Evolutionary conservation across 2,329 filamentous ascomycete genomes (phyloP).

Genomic region (Fonsecaea pedrosoi): DNA sequence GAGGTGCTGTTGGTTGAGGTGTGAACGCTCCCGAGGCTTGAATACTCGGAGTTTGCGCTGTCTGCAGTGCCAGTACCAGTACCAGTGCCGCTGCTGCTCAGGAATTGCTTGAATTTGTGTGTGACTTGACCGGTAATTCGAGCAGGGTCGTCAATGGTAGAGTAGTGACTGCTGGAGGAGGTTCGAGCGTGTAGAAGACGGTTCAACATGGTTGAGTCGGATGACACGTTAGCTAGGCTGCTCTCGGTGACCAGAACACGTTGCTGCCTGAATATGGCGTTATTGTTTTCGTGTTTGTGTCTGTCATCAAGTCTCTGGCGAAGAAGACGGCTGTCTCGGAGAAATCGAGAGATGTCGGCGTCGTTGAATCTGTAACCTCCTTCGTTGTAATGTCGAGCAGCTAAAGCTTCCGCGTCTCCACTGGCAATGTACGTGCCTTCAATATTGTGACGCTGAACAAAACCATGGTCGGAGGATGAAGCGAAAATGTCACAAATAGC

Average conservation of each 20-base stretch:
- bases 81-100: not conserved
- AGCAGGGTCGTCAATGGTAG: not conserved
- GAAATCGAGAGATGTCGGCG: conserved; percentile 24
- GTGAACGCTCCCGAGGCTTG: not conserved
- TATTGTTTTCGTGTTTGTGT: not conserved
- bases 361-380: conserved; percentile 19
- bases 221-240: conserved; percentile 28
- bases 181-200: not conserved
- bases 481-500: not conserved
- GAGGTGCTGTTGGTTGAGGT: conserved; percentile 15
- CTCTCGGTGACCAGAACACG: conserved; percentile 20
- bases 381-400: conserved; percentile 10
- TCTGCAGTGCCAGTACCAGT: not conserved
- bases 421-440: not conserved
- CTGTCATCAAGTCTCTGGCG: conserved; percentile 1
- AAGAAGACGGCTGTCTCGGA: conserved; percentile 20
- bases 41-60: not conserved
- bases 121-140: not conserved
- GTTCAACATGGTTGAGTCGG: conserved; percentile 4
- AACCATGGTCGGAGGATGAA: not conserved
- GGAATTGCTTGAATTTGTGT: conserved; percentile 12
- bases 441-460: not conserved
- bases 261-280: not conserved
- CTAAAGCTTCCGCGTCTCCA: conserved; percentile 3
- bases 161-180: not conserved